These are phyloP conservation scores for Schoenoplectus triqueter DNA, from an alignment of 202 grass and related monocot species.

Conservation along the genomic window DNA sequence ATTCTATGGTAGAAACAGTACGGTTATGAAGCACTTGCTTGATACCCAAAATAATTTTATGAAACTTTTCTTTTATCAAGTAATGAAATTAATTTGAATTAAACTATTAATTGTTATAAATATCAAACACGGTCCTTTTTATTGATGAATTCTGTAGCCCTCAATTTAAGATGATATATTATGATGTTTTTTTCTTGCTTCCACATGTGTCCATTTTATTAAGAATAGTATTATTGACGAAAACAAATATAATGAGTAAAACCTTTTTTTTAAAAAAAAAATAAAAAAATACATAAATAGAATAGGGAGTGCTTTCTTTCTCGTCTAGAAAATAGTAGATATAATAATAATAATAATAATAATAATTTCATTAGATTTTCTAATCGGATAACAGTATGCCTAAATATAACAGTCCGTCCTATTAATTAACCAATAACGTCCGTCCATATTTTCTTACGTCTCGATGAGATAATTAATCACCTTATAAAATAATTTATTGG, in stretches of 20 bases:
- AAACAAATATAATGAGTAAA: background rate
- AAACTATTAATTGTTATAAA: background rate
- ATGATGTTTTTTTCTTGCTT: background rate
- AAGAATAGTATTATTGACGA: background rate
- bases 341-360: no score
- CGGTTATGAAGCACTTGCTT: background rate
- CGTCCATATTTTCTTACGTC: no score
- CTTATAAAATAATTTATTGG: no score
- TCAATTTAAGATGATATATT: background rate
- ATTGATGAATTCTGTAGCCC: background rate
- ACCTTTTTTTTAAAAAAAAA: background rate
- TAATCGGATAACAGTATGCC: no score
- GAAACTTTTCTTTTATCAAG: background rate
- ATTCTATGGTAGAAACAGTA: background rate
- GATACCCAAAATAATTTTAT: background rate
- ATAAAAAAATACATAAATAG: background rate
- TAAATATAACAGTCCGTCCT: no score
- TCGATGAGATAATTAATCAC: no score
- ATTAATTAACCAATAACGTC: no score
- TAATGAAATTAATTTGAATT: background rate
- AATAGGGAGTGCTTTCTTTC: no score
- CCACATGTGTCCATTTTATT: background rate
- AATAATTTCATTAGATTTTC: no score
- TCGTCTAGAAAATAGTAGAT: no score
- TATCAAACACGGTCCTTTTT: background rate